These are phyloP conservation scores for Tolypocladium cylindrosporum DNA, from an alignment of 2,329 filamentous ascomycete genomes.

Conservation along the genomic window DNA sequence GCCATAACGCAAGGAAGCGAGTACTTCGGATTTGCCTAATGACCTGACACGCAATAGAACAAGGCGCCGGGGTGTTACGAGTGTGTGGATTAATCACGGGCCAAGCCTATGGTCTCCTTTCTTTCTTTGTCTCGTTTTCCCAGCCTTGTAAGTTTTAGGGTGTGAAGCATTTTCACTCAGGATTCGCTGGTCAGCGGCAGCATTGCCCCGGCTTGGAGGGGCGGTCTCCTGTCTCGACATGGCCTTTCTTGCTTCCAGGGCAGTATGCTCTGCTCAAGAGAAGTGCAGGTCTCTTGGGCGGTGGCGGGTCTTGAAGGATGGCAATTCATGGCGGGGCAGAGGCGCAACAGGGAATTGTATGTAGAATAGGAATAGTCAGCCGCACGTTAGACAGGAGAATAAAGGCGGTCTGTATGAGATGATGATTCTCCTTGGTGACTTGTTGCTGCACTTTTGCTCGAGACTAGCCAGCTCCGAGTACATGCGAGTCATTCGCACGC, in stretches of 20 bases:
- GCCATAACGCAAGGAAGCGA: slow-evolving; percentile 97
- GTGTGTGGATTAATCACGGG: neutral
- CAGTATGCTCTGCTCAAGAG: slow-evolving; percentile 9
- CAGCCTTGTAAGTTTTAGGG: neutral
- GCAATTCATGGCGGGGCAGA: slow-evolving; percentile 4
- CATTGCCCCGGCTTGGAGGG: neutral
- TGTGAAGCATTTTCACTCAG: neutral
- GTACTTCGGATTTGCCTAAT: slow-evolving; percentile 92
- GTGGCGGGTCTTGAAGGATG: slow-evolving; percentile 3
- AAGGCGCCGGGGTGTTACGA: slow-evolving; percentile 4
- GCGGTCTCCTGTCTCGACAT: neutral
- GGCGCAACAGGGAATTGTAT: slow-evolving; percentile 6
- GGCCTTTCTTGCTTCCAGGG: neutral
- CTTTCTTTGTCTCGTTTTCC: neutral
- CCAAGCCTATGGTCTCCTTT: neutral
- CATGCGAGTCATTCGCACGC: no score
- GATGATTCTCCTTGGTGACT: neutral
- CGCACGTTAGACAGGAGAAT: neutral
- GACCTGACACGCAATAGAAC: slow-evolving; percentile 1
- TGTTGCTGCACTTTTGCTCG: no score
- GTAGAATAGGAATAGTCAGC: slow-evolving; percentile 5
- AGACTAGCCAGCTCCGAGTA: no score
- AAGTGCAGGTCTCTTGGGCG: slow-evolving; percentile 23
- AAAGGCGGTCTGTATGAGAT: neutral
- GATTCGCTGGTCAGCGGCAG: neutral